Base-by-base conservation (phyloP, 768 basidiomycete species). In the Boletus insuetus region DNA sequence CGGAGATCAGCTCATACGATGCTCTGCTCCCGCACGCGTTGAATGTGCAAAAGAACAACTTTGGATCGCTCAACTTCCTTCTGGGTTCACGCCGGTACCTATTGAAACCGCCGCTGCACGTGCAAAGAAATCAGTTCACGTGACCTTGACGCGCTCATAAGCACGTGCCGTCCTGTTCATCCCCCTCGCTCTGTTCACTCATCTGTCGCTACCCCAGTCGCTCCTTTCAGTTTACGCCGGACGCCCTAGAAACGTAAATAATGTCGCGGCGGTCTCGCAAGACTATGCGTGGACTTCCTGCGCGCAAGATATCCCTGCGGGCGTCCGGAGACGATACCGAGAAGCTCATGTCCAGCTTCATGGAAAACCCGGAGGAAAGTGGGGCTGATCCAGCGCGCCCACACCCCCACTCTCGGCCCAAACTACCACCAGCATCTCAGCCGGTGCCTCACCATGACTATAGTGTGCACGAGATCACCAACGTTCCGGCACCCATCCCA, bases 91-190 rank as follows among this genome's bases (percentile, higher is more conserved):
- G 29, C 8, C 24, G 24, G 26, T 29, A 29, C 29, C n/a, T 48
- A 14, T 29, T 44, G 43, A 46, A 41, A 41, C 29, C 20, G 41
- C 17, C 3, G 16, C 24, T 4, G 6, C 62, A 58, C 58, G 52
- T 67, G 55, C 39, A 35, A 37, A 58, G n/a, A 72, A 68, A 63
- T 66, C 51, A 70, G 54, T 52, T 8, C 71, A 72, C 69, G 69
- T 70, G 69, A 64, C 50, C 43, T 14, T 1, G 42, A 65, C 67
- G 53, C 69, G 70, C 57, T 39, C 40, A 37, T 52, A 35, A 42
- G 47, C 63, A 68, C 59, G 68, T 69, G 66, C 47, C 19, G 19
- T 11, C 26, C 31, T 47, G 51, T 62, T 67, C 59, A 37, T 55
- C 49, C 43, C 24, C n/a, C n/a, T 54, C 46, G 8, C 17, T 29